Conservation (phyloP, 345 rosid genomes). For the Iberis pinnata region DNA sequence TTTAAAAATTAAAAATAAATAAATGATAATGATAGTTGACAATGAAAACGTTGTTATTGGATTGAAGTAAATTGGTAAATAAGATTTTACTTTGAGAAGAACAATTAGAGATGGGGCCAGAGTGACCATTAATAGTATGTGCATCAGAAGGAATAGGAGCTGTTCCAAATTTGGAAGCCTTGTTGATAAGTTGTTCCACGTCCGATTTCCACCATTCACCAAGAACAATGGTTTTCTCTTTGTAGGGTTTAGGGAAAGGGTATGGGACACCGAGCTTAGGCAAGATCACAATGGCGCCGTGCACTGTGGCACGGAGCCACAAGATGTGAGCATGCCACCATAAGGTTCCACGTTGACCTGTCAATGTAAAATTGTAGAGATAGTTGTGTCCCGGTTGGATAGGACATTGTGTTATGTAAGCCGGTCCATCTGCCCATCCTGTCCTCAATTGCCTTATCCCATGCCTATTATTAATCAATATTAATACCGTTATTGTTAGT, state of each 20-base stretch:
- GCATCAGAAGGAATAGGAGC: conserved; percentile 85
- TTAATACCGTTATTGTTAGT: conserved; percentile 5
- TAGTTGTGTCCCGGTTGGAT: conserved; percentile 65
- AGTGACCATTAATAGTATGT: conserved; percentile 79
- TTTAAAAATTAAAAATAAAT: too few relatives aligned
- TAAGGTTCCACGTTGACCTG: conserved; percentile 61
- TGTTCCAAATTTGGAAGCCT: conserved; percentile 51
- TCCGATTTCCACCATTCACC: conserved; percentile 98
- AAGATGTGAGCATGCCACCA: too few relatives aligned
- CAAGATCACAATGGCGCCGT: conserved; percentile 69
- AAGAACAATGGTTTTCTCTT: conserved; percentile 50
- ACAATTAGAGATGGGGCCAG: conserved; percentile 54
- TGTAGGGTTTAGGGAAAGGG: conserved; percentile 70
- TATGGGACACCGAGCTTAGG: conserved; percentile 84
- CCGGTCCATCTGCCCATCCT: conserved; percentile 59
- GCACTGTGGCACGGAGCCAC: conserved; percentile 65
- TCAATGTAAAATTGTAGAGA: conserved; percentile 63
- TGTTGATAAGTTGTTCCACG: conserved; percentile 65
- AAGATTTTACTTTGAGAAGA: conserved; percentile 44
- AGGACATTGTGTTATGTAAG: conserved; percentile 57
- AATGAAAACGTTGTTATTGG: background rate
- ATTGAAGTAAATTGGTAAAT: background rate
- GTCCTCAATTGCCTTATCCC: conserved; percentile 73
- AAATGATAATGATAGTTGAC: too few relatives aligned
- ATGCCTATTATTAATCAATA: conserved; percentile 44